These are phyloP conservation scores for Stephanodiscus minutulus DNA, from an alignment of 108 stramenopile species.

Conservation along the genomic window DNA sequence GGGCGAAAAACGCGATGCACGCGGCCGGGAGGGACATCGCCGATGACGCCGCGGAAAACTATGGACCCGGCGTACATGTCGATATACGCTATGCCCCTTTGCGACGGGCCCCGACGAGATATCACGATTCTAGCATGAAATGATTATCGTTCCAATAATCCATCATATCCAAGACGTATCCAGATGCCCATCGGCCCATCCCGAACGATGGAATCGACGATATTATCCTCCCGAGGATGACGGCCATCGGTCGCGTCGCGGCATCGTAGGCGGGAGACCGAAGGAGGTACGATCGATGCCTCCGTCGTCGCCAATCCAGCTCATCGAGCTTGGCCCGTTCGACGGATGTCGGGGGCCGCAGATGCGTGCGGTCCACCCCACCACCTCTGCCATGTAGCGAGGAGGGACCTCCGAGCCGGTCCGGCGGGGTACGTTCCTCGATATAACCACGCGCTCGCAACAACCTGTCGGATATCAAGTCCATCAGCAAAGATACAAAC, in stretches of 20 bases:
- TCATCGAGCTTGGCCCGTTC: slow-evolving; percentile 33
- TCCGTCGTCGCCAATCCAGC: slow-evolving; percentile 35
- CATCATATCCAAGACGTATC: slow-evolving; percentile 46
- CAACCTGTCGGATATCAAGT: slow-evolving; percentile 37
- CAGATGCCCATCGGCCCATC: slow-evolving; percentile 33
- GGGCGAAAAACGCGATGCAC: too few relatives aligned
- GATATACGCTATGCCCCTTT: too few relatives aligned
- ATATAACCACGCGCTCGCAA: slow-evolving; percentile 8
- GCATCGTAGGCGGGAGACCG: slow-evolving; percentile 43
- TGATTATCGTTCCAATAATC: slow-evolving; percentile 44
- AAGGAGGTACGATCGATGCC: slow-evolving; percentile 36
- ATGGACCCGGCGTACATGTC: too few relatives aligned
- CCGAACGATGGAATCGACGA: slow-evolving; percentile 45
- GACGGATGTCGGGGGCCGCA: slow-evolving; percentile 11
- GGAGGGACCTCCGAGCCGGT: slow-evolving; percentile 12
- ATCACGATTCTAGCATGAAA: slow-evolving; percentile 46
- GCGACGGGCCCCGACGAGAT: too few relatives aligned
- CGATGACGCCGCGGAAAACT: too few relatives aligned
- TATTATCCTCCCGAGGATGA: slow-evolving; percentile 22
- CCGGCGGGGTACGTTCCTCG: not conserved
- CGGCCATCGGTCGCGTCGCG: slow-evolving; percentile 29
- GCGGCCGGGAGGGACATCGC: too few relatives aligned
- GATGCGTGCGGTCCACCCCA: slow-evolving; percentile 5
- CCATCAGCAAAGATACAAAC: slow-evolving; percentile 33
- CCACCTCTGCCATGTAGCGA: not conserved